Percentiles rank a stretch among this genome's conserved stretches.
Conservation (phyloP, 345 rosid species). For the Cochlearia excelsa region DNA sequence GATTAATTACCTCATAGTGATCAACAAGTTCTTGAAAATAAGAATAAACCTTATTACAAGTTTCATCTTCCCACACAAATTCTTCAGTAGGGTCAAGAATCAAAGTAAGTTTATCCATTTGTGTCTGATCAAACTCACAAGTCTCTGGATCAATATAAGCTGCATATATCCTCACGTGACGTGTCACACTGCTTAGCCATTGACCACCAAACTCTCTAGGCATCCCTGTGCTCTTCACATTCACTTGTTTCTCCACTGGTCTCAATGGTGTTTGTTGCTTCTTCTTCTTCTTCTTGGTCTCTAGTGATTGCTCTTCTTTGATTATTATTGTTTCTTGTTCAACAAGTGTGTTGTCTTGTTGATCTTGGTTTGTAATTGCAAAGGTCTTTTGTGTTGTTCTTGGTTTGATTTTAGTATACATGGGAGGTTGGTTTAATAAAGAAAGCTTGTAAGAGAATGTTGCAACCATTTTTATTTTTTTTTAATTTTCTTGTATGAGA, state of each 20-base stretch:
- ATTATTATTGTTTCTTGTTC: constrained; percentile 22
- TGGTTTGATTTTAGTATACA: constrained; percentile 26
- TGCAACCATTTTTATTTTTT: constrained; percentile 26
- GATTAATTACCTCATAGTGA: constrained; percentile 70
- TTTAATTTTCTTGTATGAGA: neutral
- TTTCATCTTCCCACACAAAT: constrained; percentile 78
- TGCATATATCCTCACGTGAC: constrained; percentile 73
- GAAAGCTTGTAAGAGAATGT: constrained; percentile 36
- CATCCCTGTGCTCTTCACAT: constrained; percentile 78
- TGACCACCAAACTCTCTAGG: constrained; percentile 64
- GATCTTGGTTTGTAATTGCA: constrained; percentile 23
- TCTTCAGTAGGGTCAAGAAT: constrained; percentile 83
- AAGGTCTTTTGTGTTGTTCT: constrained; percentile 25
- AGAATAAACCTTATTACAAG: constrained; percentile 59
- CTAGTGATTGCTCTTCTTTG: constrained; percentile 31
- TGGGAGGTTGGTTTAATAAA: constrained; percentile 21
- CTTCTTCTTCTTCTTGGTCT: constrained; percentile 28
- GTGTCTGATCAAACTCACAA: constrained; percentile 66
- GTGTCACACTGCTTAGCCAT: constrained; percentile 71
- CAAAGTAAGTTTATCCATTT: constrained; percentile 82
- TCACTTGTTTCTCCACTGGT: constrained; percentile 76
- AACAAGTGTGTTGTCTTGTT: constrained; percentile 22
- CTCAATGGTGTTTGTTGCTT: constrained; percentile 49
- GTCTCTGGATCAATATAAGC: constrained; percentile 80
- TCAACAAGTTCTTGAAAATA: constrained; percentile 95